Conservation (phyloP, 1,284 basidiomycete species). For the Moesziomyces sp. region DNA sequence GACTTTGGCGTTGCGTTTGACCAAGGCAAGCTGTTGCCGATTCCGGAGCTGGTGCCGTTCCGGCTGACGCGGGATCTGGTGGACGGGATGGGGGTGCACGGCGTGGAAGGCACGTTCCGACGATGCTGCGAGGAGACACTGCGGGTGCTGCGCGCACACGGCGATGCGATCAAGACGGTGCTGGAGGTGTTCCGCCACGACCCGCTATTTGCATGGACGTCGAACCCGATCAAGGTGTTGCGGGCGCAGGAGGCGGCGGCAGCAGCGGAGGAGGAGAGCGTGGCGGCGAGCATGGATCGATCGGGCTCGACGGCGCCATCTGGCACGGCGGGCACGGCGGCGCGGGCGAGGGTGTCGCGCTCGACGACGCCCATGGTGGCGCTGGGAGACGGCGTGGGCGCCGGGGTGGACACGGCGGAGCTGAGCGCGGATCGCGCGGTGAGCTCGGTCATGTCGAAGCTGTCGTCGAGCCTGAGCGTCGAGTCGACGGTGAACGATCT, state of each 20-base stretch:
- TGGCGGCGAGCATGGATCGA: constrained; percentile 14
- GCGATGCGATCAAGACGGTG: constrained; percentile 89
- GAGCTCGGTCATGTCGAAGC: constrained; percentile 71
- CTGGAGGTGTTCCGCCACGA: constrained; percentile 97
- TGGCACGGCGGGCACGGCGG: neutral
- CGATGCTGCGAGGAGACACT: constrained; percentile 94
- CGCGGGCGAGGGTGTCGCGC: constrained; percentile 8
- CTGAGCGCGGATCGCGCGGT: constrained; percentile 91
- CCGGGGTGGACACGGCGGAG: constrained; percentile 72
- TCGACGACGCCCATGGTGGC: constrained; percentile 19
- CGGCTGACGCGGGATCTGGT: constrained; percentile 91
- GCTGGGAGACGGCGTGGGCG: constrained; percentile 1
- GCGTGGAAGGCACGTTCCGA: constrained; percentile 92
- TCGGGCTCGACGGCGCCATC: constrained; percentile 9
- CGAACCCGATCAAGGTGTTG: constrained; percentile 56
- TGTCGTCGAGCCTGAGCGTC: constrained; percentile 85
- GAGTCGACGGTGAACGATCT: constrained; percentile 94
- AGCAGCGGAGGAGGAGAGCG: constrained; percentile 13
- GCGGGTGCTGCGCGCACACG: constrained; percentile 84
- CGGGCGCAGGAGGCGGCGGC: constrained; percentile 33
- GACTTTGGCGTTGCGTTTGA: constrained; percentile 98
- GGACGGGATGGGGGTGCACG: constrained; percentile 90
- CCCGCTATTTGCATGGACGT: constrained; percentile 86
- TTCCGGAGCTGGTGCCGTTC: constrained; percentile 93
- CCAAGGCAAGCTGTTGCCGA: constrained; percentile 81